A percentile compares a stretch with the other conserved stretches of the same genome.
phyloP scores from a whole-genome alignment of 2,329 filamentous ascomycete species.

The Pyrenophora seminiperda region DNA sequence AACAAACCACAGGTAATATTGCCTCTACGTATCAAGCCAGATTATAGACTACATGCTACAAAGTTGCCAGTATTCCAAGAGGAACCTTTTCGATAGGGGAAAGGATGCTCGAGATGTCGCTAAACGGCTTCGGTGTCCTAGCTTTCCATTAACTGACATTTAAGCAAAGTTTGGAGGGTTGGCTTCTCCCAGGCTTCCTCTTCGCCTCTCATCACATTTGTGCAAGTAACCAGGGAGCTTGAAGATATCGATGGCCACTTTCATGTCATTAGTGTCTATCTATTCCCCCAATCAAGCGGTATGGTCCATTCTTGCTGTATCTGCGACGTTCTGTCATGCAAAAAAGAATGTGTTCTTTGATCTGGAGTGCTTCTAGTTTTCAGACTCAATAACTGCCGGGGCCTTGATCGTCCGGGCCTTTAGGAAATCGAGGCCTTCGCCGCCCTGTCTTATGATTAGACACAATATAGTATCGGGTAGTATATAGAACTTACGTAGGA shows the following conservation, averaged over 20 bases:
- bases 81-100: too few species aligned
- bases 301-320: neutral
- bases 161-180: too few species aligned
- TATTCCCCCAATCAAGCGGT: neutral
- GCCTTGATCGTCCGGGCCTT: constrained; percentile 65
- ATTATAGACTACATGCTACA: too few species aligned
- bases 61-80: too few species aligned
- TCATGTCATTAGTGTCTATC: constrained; percentile 19
- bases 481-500: constrained; percentile 78
- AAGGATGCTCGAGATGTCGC: too few species aligned
- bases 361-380: constrained; percentile 46
- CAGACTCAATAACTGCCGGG: constrained; percentile 67
- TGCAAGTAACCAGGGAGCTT: too few species aligned
- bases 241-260: neutral
- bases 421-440: constrained; percentile 67
- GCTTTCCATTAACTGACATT: too few species aligned
- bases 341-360: constrained; percentile 4
- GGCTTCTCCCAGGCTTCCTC: too few species aligned
- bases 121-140: too few species aligned
- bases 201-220: too few species aligned
- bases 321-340: neutral
- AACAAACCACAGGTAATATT: neutral
- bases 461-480: neutral
- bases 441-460: constrained; percentile 52
- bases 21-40: too few species aligned